Conservation (phyloP, 208 protist species). For the Trypanosoma theileri region DNA sequence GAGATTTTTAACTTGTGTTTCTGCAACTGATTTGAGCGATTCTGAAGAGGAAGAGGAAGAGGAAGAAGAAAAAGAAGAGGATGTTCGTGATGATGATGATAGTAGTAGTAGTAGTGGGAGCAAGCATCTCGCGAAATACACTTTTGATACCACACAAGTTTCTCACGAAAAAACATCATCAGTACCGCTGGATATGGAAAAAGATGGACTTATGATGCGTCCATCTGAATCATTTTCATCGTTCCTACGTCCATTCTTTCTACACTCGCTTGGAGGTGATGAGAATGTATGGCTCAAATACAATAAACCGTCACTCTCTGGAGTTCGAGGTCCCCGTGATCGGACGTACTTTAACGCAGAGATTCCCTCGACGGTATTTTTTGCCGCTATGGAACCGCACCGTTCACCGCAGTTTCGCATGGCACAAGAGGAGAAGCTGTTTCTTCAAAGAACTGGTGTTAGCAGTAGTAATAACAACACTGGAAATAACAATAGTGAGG, state of each 20-base stretch:
- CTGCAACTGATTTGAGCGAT: not conserved
- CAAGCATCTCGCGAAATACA: too few relatives aligned
- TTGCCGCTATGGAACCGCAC: conserved; percentile 31
- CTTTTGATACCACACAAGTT: too few relatives aligned
- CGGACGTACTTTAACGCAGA: conserved; percentile 51
- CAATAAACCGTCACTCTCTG: conserved; percentile 25
- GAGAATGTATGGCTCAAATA: conserved; percentile 43
- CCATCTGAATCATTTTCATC: conserved; percentile 28
- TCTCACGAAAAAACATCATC: too few relatives aligned
- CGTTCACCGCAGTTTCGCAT: conserved; percentile 37
- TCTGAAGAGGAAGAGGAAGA: not conserved
- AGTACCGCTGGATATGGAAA: not conserved
- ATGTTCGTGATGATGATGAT: too few relatives aligned
- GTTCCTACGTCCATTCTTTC: conserved; percentile 41
- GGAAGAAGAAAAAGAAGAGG: conserved; percentile 5
- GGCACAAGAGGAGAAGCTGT: conserved; percentile 24
- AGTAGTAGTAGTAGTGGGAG: not conserved
- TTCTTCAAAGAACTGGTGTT: too few relatives aligned
- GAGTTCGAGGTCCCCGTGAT: conserved; percentile 1
- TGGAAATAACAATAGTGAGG: not conserved
- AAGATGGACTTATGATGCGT: not conserved
- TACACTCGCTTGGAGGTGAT: conserved; percentile 20
- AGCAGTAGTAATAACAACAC: not conserved
- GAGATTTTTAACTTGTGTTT: conserved; percentile 11
- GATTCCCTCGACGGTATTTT: conserved; percentile 49